Base-by-base conservation (phyloP, 2,329 filamentous ascomycete species). In the Fusarium phyllophilum region DNA sequence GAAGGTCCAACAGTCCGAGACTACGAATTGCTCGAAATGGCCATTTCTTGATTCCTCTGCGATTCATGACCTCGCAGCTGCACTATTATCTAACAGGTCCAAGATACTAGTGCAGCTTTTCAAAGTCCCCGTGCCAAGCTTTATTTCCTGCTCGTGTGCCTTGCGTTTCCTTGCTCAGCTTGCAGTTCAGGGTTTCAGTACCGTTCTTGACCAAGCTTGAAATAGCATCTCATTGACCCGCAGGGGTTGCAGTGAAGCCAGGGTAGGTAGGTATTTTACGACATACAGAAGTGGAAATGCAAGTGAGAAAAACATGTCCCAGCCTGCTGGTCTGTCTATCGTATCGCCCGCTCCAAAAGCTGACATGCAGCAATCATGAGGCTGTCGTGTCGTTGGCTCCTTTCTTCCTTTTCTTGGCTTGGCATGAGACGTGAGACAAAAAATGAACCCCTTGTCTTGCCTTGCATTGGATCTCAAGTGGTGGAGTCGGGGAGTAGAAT, bases 71-170 rank as follows among this genome's bases (percentile, higher is more conserved):
- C 17, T 58, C 15, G 9, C 20, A 22, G 24, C 24, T 18, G 15
- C 24, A 41, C 34, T 51, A 42, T n/a, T 42, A n/a, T 42, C 39
- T 22, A 36, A 36, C 24, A 38, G 48, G 22, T 13, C 18, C 48
- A 34, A 52, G 33, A 36, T 33, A 34, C 29, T 36, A n/a, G 31
- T 18, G 31, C 34, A 58, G 20, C 45, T 36, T 61, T 49, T 55
- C 62, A 67, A 41, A 52, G 45, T 70, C 45, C 62, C 65, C 33
- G 49, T 66, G 65, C 70, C 70, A 73, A 73, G 70, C 68, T 51
- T 63, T 38, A 26, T 36, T 48, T 51, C 39, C 22, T 62, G 60
- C 51, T 62, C 45, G 22, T 64, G 38, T 62, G 56, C 45, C 57
- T 33, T 68, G 24, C 31, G 48, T 68, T 55, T 62, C 66, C 66